Conservation (phyloP, 2,329 filamentous ascomycete genomes). For the Thelonectria olida region DNA sequence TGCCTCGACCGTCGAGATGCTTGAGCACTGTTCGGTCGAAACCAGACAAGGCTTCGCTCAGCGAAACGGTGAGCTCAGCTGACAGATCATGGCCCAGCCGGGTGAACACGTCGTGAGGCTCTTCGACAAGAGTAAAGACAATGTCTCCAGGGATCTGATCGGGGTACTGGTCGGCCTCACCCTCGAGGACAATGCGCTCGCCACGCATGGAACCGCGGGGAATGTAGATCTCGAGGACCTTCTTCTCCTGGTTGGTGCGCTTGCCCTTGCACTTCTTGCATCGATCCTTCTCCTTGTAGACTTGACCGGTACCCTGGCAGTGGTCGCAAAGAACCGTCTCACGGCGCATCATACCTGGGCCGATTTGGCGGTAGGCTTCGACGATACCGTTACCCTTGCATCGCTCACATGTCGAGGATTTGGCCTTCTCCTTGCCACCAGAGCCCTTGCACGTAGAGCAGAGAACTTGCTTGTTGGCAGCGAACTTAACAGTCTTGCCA, state of each 20-base stretch:
- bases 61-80: conserved; percentile 80
- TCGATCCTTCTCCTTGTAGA: conserved; percentile 95
- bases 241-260: conserved; percentile 86
- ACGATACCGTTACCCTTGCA: conserved; percentile 85
- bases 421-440: conserved; percentile 92
- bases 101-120: conserved; percentile 82
- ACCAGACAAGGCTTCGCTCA: conserved; percentile 85
- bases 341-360: conserved; percentile 85
- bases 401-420: conserved; percentile 81
- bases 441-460: conserved; percentile 88
- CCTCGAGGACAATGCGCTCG: conserved; percentile 88
- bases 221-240: conserved; percentile 96
- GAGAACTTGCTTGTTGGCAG: conserved; percentile 92
- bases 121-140: conserved; percentile 86
- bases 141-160: conserved; percentile 93
- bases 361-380: conserved; percentile 82
- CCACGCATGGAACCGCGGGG: conserved; percentile 86
- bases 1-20: conserved; percentile 92
- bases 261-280: conserved; percentile 99
- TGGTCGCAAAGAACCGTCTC: conserved; percentile 82
- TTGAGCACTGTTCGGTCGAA: conserved; percentile 91
- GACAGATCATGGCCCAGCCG: conserved; percentile 86
- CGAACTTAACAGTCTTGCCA: conserved; percentile 97
- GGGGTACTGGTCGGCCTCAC: conserved; percentile 92
- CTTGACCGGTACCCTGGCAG: conserved; percentile 85